A percentile compares a stretch with the other conserved stretches of the same genome.
Evolutionary conservation across 2,329 filamentous ascomycete species (phyloP).

Genomic region (Nothophoma quercina): DNA sequence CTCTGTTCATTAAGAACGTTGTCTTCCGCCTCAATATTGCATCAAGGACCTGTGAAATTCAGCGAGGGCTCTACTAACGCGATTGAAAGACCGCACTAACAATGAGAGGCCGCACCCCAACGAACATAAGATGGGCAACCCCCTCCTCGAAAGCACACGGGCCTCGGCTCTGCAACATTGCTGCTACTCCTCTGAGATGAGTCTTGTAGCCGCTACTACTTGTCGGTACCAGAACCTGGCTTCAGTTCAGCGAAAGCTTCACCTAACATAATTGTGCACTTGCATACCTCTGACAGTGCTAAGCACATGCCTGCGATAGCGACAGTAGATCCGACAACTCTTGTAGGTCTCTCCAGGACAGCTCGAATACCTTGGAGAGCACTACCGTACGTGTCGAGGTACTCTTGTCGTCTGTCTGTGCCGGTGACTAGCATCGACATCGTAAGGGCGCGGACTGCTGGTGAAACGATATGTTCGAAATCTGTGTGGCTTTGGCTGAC

Average conservation of each 20-base stretch:
- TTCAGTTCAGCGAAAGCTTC: background rate
- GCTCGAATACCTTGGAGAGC: constrained; percentile 7
- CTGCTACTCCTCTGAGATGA: constrained; percentile 1
- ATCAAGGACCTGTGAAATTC: background rate
- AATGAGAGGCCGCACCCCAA: constrained; percentile 3
- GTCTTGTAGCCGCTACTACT: background rate
- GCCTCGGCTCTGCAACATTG: constrained; percentile 4
- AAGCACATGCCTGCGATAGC: constrained; percentile 12
- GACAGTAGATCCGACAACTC: background rate
- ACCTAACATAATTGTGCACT: background rate
- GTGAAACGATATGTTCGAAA: background rate
- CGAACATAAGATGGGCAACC: constrained; percentile 6
- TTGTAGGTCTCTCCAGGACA: background rate
- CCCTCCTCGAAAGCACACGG: background rate
- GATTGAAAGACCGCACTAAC: background rate
- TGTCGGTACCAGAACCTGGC: constrained; percentile 1
- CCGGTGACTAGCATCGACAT: constrained; percentile 6
- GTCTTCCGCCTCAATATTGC: background rate
- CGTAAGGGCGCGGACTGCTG: constrained; percentile 7
- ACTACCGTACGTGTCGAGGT: constrained; percentile 7
- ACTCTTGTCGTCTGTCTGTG: background rate
- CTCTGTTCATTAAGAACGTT: background rate
- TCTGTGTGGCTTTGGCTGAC: constrained; percentile 3
- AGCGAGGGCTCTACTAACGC: background rate
- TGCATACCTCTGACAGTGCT: constrained; percentile 6